Evolutionary conservation across 2,329 filamentous ascomycete genomes (phyloP).

Genomic region (Talaromyces piceae): DNA sequence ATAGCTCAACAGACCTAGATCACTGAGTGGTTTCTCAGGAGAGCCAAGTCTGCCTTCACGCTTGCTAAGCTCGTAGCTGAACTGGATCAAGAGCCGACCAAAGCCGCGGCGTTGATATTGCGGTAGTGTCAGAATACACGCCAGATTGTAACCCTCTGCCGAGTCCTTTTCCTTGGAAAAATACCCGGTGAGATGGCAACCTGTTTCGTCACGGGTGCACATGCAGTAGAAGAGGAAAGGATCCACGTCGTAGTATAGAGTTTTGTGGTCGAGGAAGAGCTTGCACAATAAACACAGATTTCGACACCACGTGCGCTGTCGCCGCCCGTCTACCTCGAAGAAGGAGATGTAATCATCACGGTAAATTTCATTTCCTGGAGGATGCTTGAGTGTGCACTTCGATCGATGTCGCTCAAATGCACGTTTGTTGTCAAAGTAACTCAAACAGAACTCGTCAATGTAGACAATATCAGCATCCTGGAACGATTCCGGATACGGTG

Average conservation of each 20-base stretch:
- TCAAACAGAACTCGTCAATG: constrained; percentile 95
- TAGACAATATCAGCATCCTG: constrained; percentile 83
- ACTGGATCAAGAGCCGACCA: constrained; percentile 87
- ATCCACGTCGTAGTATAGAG: constrained; percentile 94
- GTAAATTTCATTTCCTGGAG: constrained; percentile 97
- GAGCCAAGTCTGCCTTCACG: constrained; percentile 92
- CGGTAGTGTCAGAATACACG: constrained; percentile 91
- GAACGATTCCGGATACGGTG: constrained; percentile 86
- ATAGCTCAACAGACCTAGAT: constrained; percentile 87
- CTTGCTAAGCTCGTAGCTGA: constrained; percentile 93
- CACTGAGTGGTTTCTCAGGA: constrained; percentile 91
- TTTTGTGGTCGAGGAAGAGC: constrained; percentile 96
- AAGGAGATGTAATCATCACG: constrained; percentile 84
- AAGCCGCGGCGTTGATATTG: constrained; percentile 96
- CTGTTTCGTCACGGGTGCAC: constrained; percentile 83
- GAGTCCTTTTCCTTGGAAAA: constrained; percentile 98
- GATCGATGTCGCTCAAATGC: constrained; percentile 77
- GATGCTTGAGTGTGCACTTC: constrained; percentile 87
- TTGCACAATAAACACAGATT: constrained; percentile 95
- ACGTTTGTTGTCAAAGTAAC: constrained; percentile 76
- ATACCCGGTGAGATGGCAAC: constrained; percentile 97
- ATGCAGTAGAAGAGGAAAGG: constrained; percentile 97
- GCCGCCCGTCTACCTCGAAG: constrained; percentile 94
- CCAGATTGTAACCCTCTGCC: constrained; percentile 93
- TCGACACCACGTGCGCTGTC: constrained; percentile 97